Evolutionary conservation across 1,284 basidiomycete genomes (phyloP), one percentile per base, ranked within the genome.

Genomic region (Porogramme epimiltina): DNA sequence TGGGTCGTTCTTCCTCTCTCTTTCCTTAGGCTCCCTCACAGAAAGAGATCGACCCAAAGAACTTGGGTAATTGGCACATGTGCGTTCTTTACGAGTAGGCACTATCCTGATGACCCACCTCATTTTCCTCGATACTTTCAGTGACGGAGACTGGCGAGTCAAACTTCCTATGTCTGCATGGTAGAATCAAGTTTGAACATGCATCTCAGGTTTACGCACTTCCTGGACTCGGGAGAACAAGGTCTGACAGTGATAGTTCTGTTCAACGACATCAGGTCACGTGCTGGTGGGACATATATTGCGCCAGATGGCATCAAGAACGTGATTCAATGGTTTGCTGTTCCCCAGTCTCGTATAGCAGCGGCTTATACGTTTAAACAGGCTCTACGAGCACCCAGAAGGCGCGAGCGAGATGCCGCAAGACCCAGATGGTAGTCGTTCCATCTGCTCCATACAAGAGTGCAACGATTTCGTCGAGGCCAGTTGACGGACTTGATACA

Each of bases 161-260:
- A 9, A 11, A 18, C 26, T 1, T 31, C 28, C 28, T 19, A 41
- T 8, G 15, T 2, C 1, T 1, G 13, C 10, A 19, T n/a, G 16
- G 4, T 18, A 16, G 16, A 8, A 31, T 6, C 28, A 13, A 26
- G n/a, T 5, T 18, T 3, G 11, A 13, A 11, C 36, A 34, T 15
- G 9, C 24, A 6, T 8, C 9, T 5, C n/a, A 8, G 59, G 59
- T 71, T 69, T 52, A 67, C 62, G 2, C 70, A 73, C 55, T 73
- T 67, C 60, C 64, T 72, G 19, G 71, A 73, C 49, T 72, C 71
- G 3, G 67, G 66, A 3, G 72, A 73, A 49, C 72, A 73, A 59
- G 72, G 59, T 3, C 55, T 72, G 28, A 65, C 67, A 15, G 65
- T 69, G 23, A 68, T 73, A 23, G 68, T 70, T 1, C 57, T 73